These are phyloP conservation scores for Apophysomyces variabilis DNA, from an alignment of 371 early-diverging fungal genomes.

Conservation along the genomic window DNA sequence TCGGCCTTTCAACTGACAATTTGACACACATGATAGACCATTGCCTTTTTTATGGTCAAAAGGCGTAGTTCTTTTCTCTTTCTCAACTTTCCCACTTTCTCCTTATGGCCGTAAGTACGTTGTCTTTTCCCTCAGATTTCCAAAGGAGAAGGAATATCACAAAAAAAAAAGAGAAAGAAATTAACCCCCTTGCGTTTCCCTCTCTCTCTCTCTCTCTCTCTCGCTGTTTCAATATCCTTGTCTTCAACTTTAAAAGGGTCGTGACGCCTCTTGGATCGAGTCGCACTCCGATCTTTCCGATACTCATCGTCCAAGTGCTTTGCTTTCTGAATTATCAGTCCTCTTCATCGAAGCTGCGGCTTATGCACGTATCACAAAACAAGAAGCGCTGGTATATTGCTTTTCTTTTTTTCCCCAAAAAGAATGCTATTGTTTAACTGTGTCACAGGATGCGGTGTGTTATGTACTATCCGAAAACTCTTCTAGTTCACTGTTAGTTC, in stretches of 20 bases:
- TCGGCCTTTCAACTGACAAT: conserved; percentile 10
- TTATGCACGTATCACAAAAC: conserved; percentile 31
- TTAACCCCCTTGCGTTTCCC: background rate
- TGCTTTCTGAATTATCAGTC: conserved; percentile 23
- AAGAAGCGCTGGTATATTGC: conserved; percentile 32
- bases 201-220: background rate
- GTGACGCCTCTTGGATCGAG: conserved; percentile 18
- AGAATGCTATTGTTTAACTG: background rate
- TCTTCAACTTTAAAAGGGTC: background rate
- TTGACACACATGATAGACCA: conserved; percentile 10
- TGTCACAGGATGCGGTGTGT: conserved; percentile 27
- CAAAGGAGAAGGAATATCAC: no score
- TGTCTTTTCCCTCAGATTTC: background rate
- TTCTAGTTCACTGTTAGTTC: conserved; percentile 11
- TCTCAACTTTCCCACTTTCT: conserved; percentile 7
- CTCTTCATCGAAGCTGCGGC: conserved; percentile 27
- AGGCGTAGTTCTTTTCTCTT: conserved; percentile 1
- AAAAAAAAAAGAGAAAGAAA: background rate
- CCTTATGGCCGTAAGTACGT: conserved; percentile 6
- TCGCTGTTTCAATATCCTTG: background rate
- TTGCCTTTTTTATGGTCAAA: conserved; percentile 5
- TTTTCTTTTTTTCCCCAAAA: background rate
- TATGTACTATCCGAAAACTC: conserved; percentile 29
- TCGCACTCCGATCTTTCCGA: conserved; percentile 17
- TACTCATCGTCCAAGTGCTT: background rate